Percentiles rank a stretch among this genome's conserved stretches.
Conservation (phyloP, 176 grass and related monocot genomes). For the Tuctoria greenei region DNA sequence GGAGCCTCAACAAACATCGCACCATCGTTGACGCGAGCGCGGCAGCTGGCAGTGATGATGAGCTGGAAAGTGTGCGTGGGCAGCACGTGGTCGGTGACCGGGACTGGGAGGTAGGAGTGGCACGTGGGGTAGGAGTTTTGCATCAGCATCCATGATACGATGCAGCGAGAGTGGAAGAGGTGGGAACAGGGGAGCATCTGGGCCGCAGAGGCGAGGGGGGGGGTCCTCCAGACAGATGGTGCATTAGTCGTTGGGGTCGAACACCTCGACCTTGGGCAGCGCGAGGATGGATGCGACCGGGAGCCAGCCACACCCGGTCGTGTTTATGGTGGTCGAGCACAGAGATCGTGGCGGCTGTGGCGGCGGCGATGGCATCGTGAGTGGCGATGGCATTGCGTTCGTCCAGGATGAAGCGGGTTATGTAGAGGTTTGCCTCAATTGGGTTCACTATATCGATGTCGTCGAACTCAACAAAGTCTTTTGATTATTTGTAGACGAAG, state of each 20-base stretch:
- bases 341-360: slow-evolving; percentile 27
- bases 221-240: slow-evolving; percentile 90
- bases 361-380: slow-evolving; percentile 17
- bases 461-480: slow-evolving; percentile 11
- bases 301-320: slow-evolving; percentile 48
- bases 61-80: slow-evolving; percentile 45
- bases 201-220: slow-evolving; percentile 33
- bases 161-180: slow-evolving; percentile 78
- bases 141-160: slow-evolving; percentile 74
- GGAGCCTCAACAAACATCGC: slow-evolving; percentile 6
- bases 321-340: not conserved
- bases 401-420: slow-evolving; percentile 41
- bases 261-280: slow-evolving; percentile 62
- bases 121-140: slow-evolving; percentile 94
- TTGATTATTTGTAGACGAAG: slow-evolving; percentile 18
- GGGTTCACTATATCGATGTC: slow-evolving; percentile 19
- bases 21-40: not conserved
- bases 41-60: slow-evolving; percentile 24
- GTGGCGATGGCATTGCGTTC: slow-evolving; percentile 20
- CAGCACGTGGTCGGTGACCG: not conserved
- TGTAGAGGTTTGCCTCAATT: slow-evolving; percentile 20
- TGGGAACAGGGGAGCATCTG: slow-evolving; percentile 73
- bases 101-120: slow-evolving; percentile 53
- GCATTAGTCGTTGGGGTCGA: slow-evolving; percentile 46
- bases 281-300: slow-evolving; percentile 54